Evolutionary conservation across 352 stramenopile species (phyloP), one percentile per base, ranked within the genome.

Genomic region (Phytophthora boehmeriae): DNA sequence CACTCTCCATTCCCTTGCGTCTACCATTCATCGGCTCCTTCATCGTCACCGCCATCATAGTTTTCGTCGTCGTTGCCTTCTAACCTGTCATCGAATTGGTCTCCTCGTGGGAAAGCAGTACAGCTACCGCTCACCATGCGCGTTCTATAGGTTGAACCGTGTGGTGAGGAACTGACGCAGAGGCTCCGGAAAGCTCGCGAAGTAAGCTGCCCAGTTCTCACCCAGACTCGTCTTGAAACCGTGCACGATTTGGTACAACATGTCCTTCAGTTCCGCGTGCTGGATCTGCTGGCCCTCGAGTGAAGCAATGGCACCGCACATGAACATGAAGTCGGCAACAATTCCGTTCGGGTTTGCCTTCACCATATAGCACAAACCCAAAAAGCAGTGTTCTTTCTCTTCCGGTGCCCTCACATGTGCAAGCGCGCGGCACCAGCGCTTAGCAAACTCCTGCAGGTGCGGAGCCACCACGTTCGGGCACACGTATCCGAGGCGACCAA

Each of bases 361-460:
- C 54, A 97, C 86, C 76, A 97, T 93, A 69, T 97, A 93, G 73
- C 89, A 97, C 5, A 97, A 69, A 0, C 90, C 90, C 39, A 95
- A 54, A 45, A 97, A 97, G 59, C 86, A 95, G 59, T 95, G 85
- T 66, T 97, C 90, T 66, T 96, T 96, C 69, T 97, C 90, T 55
- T 91, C 81, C 0, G 72, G 83, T 11, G 92, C 85, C 16, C 87
- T 78, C 41, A 97, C 81, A 56, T 95, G 85, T 11, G 83, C 85
- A 30, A 97, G 78, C 20, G 87, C 87, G 38, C 86, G 80, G 71
- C 88, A 97, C 90, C 90, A 97, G 39, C 77, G 83, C 76, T 92
- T 93, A 27, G 87, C 88, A 67, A 96, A 97, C 23, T 95, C 88
- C 30, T 82, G 73, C n/a, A 95, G 58, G 49, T 90, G 80, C 22